Percentiles rank a stretch among this genome's conserved stretches.
These are phyloP conservation scores for Russula dissimulans DNA, from an alignment of 768 basidiomycete genomes.

Conservation along the genomic window DNA sequence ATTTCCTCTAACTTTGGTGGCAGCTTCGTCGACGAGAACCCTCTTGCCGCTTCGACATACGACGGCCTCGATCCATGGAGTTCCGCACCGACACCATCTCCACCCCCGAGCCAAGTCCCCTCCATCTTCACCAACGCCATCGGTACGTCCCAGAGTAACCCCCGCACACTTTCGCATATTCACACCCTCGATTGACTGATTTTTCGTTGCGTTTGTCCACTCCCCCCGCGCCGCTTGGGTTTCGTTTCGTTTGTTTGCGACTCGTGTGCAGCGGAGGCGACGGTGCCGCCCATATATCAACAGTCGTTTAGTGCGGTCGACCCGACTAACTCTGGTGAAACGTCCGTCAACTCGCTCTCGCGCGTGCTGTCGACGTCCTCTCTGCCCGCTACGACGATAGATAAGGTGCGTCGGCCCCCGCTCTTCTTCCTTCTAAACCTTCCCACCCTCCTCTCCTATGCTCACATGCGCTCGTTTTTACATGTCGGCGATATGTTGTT, in stretches of 20 bases:
- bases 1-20: slow-evolving; percentile 53
- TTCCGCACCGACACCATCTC: slow-evolving; percentile 55
- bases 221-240: not conserved
- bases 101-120: slow-evolving; percentile 40
- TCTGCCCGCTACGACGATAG: slow-evolving; percentile 74
- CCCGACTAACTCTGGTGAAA: slow-evolving; percentile 59
- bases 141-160: not conserved
- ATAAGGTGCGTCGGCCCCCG: slow-evolving; percentile 44
- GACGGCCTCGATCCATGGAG: slow-evolving; percentile 73
- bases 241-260: not conserved
- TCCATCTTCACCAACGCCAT: slow-evolving; percentile 30
- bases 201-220: no score
- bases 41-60: slow-evolving; percentile 58
- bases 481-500: not conserved
- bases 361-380: slow-evolving; percentile 69
- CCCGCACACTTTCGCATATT: no score
- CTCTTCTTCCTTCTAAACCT: not conserved
- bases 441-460: no score
- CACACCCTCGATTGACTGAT: not conserved
- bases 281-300: slow-evolving; percentile 70
- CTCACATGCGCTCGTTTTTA: no score
- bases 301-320: slow-evolving; percentile 67
- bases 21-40: slow-evolving; percentile 72
- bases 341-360: slow-evolving; percentile 75
- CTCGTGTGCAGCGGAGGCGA: slow-evolving; percentile 54